phyloP scores from a whole-genome alignment of 305 asterid species.

The Andrographis paniculata region DNA sequence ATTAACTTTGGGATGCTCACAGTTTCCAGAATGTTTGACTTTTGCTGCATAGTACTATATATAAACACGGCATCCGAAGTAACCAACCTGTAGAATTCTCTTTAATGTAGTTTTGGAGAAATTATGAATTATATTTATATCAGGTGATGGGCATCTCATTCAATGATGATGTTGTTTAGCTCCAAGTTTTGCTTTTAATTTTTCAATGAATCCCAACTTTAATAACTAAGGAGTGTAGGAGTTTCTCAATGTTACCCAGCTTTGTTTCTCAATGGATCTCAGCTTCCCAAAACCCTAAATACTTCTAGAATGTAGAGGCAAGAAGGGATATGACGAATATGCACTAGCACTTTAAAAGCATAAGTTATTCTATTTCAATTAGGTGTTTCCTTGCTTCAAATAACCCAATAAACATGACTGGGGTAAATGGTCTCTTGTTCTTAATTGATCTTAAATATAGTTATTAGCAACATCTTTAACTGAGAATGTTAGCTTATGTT shows the following conservation, averaged over 20 bases:
- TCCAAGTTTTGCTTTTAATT: conserved; percentile 6
- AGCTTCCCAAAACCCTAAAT: no score
- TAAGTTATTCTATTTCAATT: conserved; percentile 4
- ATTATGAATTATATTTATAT: background rate
- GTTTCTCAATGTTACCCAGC: no score
- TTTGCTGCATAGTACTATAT: conserved; percentile 5
- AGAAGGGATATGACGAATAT: background rate
- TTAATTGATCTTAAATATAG: background rate
- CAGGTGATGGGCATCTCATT: conserved; percentile 1
- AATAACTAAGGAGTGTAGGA: no score
- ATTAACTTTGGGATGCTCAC: background rate
- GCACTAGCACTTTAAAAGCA: no score
- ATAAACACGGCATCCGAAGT: background rate
- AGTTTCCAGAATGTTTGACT: background rate
- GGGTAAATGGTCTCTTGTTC: background rate
- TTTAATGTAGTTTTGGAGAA: background rate
- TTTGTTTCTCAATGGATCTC: no score
- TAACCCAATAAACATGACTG: background rate
- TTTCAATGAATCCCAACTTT: background rate
- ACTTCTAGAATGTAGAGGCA: background rate
- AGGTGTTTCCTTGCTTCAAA: background rate
- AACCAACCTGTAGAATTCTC: conserved; percentile 2
- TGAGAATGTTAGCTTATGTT: background rate
- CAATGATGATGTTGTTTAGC: conserved; percentile 6
- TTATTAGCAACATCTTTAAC: no score